phyloP scores from a whole-genome alignment of 2,329 filamentous ascomycete species.

The Ophiostoma tasmaniense region DNA sequence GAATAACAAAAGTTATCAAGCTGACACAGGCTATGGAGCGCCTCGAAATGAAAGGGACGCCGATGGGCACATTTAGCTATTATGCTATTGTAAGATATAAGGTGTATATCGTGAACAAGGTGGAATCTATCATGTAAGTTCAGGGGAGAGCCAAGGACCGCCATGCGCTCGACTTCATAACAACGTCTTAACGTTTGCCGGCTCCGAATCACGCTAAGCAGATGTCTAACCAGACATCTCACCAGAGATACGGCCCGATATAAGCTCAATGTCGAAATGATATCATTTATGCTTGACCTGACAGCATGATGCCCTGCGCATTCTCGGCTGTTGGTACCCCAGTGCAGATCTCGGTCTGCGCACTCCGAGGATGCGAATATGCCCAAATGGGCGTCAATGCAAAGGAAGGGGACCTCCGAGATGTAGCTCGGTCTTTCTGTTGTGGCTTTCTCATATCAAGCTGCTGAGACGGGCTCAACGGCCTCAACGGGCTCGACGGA shows the following conservation, averaged over 20 bases:
- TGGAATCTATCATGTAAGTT: not conserved
- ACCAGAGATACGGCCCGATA: not conserved
- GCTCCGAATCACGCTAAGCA: too few species aligned
- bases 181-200: not conserved
- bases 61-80: not conserved
- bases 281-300: not conserved
- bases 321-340: not conserved
- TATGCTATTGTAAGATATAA: not conserved
- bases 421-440: not conserved
- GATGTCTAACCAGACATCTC: too few species aligned
- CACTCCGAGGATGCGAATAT: not conserved
- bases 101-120: not conserved
- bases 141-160: not conserved
- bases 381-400: not conserved
- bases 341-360: not conserved
- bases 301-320: not conserved
- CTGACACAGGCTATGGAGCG: not conserved
- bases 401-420: not conserved
- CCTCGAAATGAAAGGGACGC: not conserved
- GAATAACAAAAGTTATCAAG: not conserved
- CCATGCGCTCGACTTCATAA: not conserved
- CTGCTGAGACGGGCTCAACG: not conserved
- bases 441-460: not conserved
- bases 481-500: not conserved
- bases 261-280: not conserved